Conservation (phyloP, 306 rosid species). For the Astragalus membranaceus region DNA sequence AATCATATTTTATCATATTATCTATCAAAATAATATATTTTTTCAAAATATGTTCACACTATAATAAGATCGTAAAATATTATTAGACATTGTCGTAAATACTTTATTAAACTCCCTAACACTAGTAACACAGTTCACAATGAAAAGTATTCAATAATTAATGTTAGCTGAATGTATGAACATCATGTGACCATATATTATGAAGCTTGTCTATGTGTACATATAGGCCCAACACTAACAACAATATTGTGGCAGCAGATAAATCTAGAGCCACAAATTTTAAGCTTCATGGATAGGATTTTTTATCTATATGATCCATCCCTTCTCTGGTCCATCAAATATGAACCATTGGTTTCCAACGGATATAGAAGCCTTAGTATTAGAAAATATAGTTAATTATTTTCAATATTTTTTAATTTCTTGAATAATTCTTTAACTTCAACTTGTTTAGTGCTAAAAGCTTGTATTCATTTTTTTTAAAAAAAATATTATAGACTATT, state of each 20-base stretch:
- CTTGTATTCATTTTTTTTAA: neutral
- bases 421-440: neutral
- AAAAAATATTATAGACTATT: no score
- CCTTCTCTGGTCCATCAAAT: slow-evolving; percentile 19
- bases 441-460: neutral
- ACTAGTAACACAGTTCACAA: neutral
- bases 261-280: slow-evolving; percentile 28
- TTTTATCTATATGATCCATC: slow-evolving; percentile 44
- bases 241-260: neutral
- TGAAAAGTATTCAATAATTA: neutral
- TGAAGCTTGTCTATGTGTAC: neutral
- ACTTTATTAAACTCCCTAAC: no score
- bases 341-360: slow-evolving; percentile 27
- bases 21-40: neutral
- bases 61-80: no score
- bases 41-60: no score
- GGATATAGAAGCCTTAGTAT: neutral
- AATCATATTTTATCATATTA: no score
- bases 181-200: neutral
- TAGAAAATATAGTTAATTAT: neutral
- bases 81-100: neutral
- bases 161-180: neutral
- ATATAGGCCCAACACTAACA: neutral
- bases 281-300: slow-evolving; percentile 40
- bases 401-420: neutral